Evolutionary conservation across 2,329 filamentous ascomycete genomes (phyloP).

Genomic region (Leptographium procerum): DNA sequence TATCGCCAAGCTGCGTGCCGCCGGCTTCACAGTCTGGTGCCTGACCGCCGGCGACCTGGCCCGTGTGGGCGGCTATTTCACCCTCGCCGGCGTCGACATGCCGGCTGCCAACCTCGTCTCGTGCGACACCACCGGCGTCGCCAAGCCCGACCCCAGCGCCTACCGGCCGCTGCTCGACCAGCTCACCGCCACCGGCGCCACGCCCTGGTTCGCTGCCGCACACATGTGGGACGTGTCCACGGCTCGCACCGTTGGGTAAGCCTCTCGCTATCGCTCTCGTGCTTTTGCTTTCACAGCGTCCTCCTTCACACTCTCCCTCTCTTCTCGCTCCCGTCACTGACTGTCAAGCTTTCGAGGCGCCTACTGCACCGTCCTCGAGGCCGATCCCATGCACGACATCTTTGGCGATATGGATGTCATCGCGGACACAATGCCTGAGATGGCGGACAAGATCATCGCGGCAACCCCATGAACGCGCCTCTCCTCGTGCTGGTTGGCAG

Average conservation of each 20-base stretch:
- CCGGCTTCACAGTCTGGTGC: conserved; percentile 39
- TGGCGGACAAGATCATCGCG: conserved; percentile 28
- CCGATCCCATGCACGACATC: conserved; percentile 34
- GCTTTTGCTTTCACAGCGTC: not conserved
- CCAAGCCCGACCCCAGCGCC: conserved; percentile 34
- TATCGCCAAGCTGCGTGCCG: conserved; percentile 26
- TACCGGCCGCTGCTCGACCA: conserved; percentile 28
- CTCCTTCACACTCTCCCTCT: not conserved
- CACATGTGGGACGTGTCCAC: conserved; percentile 47
- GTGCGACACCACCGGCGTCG: conserved; percentile 33
- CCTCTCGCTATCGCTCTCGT: not conserved
- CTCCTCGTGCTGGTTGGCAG: too few species aligned
- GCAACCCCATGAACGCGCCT: not conserved
- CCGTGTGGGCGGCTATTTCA: conserved; percentile 38
- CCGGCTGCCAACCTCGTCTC: conserved; percentile 33
- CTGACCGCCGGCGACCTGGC: conserved; percentile 36
- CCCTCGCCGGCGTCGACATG: conserved; percentile 31
- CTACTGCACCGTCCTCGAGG: conserved; percentile 38
- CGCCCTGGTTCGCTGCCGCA: conserved; percentile 40
- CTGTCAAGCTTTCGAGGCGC: conserved; percentile 32
- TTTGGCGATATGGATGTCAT: conserved; percentile 39
- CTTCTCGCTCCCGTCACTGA: not conserved
- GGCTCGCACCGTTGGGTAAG: conserved; percentile 30
- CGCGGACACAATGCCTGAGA: conserved; percentile 28
- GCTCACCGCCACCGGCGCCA: conserved; percentile 17